Conservation (phyloP, 192 early-diverging fungal species). For the Coemansia umbellata region DNA sequence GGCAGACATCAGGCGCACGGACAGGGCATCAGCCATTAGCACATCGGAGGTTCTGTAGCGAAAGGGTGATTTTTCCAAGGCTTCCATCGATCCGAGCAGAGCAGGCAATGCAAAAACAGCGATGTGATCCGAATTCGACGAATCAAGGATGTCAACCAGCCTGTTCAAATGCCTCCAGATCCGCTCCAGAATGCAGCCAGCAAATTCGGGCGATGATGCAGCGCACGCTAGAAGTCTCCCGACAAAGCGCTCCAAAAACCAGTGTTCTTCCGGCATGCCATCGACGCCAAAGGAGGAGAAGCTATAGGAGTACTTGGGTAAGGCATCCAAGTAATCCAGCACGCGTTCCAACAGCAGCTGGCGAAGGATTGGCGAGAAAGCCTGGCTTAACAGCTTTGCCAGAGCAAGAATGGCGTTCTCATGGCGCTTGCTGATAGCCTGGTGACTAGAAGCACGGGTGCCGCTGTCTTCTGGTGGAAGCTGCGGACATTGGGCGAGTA, state of each 20-base stretch:
- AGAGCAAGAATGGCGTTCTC: slow-evolving; percentile 47
- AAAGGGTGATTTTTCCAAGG: slow-evolving; percentile 27
- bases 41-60: slow-evolving; percentile 26
- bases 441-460: neutral
- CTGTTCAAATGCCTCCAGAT: slow-evolving; percentile 30
- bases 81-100: slow-evolving; percentile 30
- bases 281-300: slow-evolving; percentile 15
- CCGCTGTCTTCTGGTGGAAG: slow-evolving; percentile 1
- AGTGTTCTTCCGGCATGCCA: slow-evolving; percentile 15
- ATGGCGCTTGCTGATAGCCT: slow-evolving; percentile 23
- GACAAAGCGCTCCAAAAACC: slow-evolving; percentile 31
- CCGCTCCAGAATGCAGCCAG: slow-evolving; percentile 13
- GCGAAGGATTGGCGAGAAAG: slow-evolving; percentile 5
- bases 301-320: slow-evolving; percentile 25
- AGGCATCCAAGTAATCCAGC: slow-evolving; percentile 30
- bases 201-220: slow-evolving; percentile 7
- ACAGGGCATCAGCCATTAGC: slow-evolving; percentile 14
- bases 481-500: slow-evolving; percentile 35
- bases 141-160: slow-evolving; percentile 14
- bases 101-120: slow-evolving; percentile 25
- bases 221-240: slow-evolving; percentile 34
- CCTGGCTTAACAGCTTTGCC: slow-evolving; percentile 35
- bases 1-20: slow-evolving; percentile 11
- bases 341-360: slow-evolving; percentile 26
- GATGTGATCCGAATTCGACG: slow-evolving; percentile 1